Conservation (phyloP, 805 yeast species). For the Candida sakaeoensis region DNA sequence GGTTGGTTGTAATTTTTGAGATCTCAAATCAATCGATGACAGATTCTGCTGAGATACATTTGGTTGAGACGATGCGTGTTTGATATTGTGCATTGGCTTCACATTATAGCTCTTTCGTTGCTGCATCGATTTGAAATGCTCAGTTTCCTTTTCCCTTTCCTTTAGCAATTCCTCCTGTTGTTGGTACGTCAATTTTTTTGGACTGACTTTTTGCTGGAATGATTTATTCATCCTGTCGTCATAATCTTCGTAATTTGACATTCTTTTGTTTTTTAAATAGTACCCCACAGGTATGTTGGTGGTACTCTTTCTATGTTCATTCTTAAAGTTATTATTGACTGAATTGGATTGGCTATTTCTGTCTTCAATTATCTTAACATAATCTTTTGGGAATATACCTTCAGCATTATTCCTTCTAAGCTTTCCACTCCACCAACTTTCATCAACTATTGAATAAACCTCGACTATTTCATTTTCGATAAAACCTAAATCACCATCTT, state of each 20-base stretch:
- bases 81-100: slow-evolving; percentile 11
- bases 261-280: slow-evolving; percentile 12
- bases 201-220: slow-evolving; percentile 8
- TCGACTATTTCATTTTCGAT: slow-evolving; percentile 91
- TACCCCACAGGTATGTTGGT: slow-evolving; percentile 13
- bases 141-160: slow-evolving; percentile 28
- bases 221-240: slow-evolving; percentile 12
- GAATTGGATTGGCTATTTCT: too few species aligned
- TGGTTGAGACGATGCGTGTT: slow-evolving; percentile 3
- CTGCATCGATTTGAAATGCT: slow-evolving; percentile 25
- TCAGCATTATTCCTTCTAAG: slow-evolving; percentile 74
- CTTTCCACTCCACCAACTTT: slow-evolving; percentile 88
- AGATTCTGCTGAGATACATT: slow-evolving; percentile 12
- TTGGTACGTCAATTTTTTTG: slow-evolving; percentile 13
- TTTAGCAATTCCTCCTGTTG: slow-evolving; percentile 16
- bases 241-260: slow-evolving; percentile 19
- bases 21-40: slow-evolving; percentile 16
- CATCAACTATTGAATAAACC: slow-evolving; percentile 75
- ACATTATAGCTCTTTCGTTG: slow-evolving; percentile 28
- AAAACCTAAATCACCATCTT: slow-evolving; percentile 86
- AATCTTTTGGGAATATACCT: slow-evolving; percentile 87
- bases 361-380: slow-evolving; percentile 60
- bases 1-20: slow-evolving; percentile 6
- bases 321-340: too few species aligned
- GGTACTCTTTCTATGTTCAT: slow-evolving; percentile 6